phyloP scores from a whole-genome alignment of 1,284 basidiomycete species.

The Cutaneotrichosporon spelunceum region DNA sequence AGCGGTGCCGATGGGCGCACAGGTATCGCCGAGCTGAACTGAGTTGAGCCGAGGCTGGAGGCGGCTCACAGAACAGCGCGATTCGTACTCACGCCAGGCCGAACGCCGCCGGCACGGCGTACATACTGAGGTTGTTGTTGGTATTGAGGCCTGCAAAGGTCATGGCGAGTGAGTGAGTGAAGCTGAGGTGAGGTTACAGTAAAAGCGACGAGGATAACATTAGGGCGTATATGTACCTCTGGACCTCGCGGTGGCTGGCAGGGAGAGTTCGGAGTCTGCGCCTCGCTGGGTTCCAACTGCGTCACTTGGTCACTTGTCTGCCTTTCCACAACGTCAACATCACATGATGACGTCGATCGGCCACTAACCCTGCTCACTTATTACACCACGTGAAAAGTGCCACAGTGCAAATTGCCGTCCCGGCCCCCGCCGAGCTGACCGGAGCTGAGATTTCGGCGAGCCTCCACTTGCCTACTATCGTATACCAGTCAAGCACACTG shows the following conservation, averaged over 20 bases:
- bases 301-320: neutral
- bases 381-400: neutral
- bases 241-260: neutral
- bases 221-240: neutral
- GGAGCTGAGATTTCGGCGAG: neutral
- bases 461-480: neutral
- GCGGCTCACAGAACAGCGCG: neutral
- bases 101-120: slow-evolving; percentile 37
- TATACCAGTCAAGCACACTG: neutral
- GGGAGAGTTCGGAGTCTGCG: too few relatives aligned
- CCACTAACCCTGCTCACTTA: too few relatives aligned
- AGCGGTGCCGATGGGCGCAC: neutral
- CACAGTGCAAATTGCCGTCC: slow-evolving; percentile 1
- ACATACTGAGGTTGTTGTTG: slow-evolving; percentile 28
- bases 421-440: neutral
- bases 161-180: slow-evolving; percentile 3
- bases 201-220: neutral
- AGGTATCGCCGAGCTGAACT: slow-evolving; percentile 22
- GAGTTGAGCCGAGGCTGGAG: neutral
- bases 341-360: neutral
- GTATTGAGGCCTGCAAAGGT: slow-evolving; percentile 18
- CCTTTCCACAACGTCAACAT: neutral
- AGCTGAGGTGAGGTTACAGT: too few relatives aligned
- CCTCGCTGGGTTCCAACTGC: too few relatives aligned
- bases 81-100: slow-evolving; percentile 25